Conservation (phyloP, 805 yeast species). For the Lipomyces kockii region DNA sequence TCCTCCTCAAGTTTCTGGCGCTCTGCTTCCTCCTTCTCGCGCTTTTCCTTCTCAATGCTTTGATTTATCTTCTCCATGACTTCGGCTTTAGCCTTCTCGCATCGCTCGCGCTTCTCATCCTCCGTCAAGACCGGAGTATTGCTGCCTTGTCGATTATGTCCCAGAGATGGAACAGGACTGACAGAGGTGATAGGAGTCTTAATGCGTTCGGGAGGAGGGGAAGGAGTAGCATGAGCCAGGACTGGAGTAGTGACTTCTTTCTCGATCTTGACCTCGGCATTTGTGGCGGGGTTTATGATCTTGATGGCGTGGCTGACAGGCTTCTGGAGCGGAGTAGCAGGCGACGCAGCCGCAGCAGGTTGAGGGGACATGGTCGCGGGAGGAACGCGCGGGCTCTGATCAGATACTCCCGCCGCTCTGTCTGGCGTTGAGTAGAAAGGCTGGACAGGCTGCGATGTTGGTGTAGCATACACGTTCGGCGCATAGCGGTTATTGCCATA, state of each 20-base stretch:
- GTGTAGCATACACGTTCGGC: constrained; percentile 12
- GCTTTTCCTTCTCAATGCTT: constrained; percentile 14
- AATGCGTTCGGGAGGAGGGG: constrained; percentile 21
- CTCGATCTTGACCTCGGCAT: constrained; percentile 32
- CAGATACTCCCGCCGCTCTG: constrained; percentile 18
- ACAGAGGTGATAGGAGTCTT: constrained; percentile 16
- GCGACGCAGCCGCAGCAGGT: constrained; percentile 13
- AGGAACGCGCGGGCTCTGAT: constrained; percentile 24
- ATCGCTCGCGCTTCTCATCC: constrained; percentile 36
- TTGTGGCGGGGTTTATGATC: constrained; percentile 37
- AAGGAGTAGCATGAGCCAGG: constrained; percentile 4
- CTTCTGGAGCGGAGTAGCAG: constrained; percentile 15
- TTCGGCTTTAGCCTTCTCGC: constrained; percentile 28
- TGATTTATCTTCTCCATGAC: constrained; percentile 25
- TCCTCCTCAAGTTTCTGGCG: constrained; percentile 20
- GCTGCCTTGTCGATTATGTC: constrained; percentile 23
- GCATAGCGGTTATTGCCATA: constrained; percentile 6
- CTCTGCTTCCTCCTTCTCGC: constrained; percentile 27
- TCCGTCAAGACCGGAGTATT: constrained; percentile 33
- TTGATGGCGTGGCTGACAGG: constrained; percentile 35
- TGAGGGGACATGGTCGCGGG: constrained; percentile 19
- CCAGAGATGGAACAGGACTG: constrained; percentile 21
- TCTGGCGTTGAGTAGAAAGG: constrained; percentile 16
- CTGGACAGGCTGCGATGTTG: constrained; percentile 12
- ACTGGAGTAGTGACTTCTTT: constrained; percentile 17